phyloP scores from a whole-genome alignment of 345 rosid genomes.

The Citrus glauca region DNA sequence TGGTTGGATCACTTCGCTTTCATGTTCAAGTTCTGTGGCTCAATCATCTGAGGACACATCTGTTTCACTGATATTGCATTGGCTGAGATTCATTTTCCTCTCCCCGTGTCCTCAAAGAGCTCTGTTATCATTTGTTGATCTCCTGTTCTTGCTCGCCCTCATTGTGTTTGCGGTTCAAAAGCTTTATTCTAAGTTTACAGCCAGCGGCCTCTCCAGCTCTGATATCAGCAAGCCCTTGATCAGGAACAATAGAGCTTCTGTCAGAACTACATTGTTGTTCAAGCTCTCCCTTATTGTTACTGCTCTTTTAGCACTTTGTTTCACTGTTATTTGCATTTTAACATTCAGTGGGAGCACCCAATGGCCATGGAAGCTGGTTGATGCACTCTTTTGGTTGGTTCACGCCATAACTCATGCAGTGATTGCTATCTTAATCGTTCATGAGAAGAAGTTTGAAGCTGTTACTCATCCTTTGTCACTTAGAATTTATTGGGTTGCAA shows the following conservation, averaged over 20 bases:
- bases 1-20: slow-evolving; percentile 47
- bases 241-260: slow-evolving; percentile 22
- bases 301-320: slow-evolving; percentile 44
- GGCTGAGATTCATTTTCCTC: slow-evolving; percentile 73
- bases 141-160: slow-evolving; percentile 49
- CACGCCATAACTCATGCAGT: slow-evolving; percentile 70
- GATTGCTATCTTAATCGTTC: slow-evolving; percentile 58
- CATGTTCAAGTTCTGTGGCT: slow-evolving; percentile 55
- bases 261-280: slow-evolving; percentile 45
- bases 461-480: slow-evolving; percentile 55
- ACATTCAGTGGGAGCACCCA: slow-evolving; percentile 36
- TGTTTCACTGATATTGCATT: slow-evolving; percentile 42
- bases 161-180: slow-evolving; percentile 41
- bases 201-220: slow-evolving; percentile 18
- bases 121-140: slow-evolving; percentile 51
- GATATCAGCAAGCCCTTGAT: slow-evolving; percentile 62
- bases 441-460: slow-evolving; percentile 67
- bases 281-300: slow-evolving; percentile 47
- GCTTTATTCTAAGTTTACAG: slow-evolving; percentile 40
- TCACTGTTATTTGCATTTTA: slow-evolving; percentile 39
- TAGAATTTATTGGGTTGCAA: slow-evolving; percentile 57
- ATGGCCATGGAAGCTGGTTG: slow-evolving; percentile 38
- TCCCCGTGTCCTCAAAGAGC: slow-evolving; percentile 83
- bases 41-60: slow-evolving; percentile 30
- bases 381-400: slow-evolving; percentile 59